Evolutionary conservation across 1,284 basidiomycete genomes (phyloP), one percentile per base, ranked within the genome.

Genomic region (Jaminaea rosea): DNA sequence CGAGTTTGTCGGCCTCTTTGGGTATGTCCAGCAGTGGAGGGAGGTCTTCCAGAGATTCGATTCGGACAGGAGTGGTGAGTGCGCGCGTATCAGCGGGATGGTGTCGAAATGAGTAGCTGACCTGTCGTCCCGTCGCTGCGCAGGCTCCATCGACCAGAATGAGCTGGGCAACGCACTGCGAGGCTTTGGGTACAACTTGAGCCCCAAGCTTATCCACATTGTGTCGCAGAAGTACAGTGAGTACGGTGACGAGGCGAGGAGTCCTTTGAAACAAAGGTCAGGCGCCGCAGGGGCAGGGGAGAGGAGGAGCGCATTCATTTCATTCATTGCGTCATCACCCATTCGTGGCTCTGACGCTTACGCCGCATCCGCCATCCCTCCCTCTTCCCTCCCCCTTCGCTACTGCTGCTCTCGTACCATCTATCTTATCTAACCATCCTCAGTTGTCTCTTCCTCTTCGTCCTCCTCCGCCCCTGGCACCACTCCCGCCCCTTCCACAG

Each of bases 1-100:
- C 50, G 66, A 67, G 51, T 47, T 58, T 21, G 34, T 36, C 9
- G 34, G 63, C 0, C 50, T 67, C 11, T 67, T 61, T 61, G 64
- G 62, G 47, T 69, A 69, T 55, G 60, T 69, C 29, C 59, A 67
- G 44, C 59, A 67, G 37, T 69, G 67, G 67, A 65, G 67, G 19
- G 60, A 55, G 41, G 62, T 68, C 26, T 68, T 68, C 55, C 55
- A 46, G 46, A 64, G 61, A 47, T 67, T 63, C 51, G 62, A 66
- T 50, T 52, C 59, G 23, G 63, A 65, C 44, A 44, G 63, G 4
- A 61, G 59, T 11, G 65, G 64, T 11, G 51, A 15, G 34, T 36
- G 9, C 21, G 34, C 34, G 10, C n/a, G n/a, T n/a, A n/a, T n/a
- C n/a, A 36, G 4, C 4, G 10, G n/a, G 3, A 36, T 6, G 34